Base-by-base conservation (phyloP, 768 basidiomycete genomes). In the Kondoa subrosea region DNA sequence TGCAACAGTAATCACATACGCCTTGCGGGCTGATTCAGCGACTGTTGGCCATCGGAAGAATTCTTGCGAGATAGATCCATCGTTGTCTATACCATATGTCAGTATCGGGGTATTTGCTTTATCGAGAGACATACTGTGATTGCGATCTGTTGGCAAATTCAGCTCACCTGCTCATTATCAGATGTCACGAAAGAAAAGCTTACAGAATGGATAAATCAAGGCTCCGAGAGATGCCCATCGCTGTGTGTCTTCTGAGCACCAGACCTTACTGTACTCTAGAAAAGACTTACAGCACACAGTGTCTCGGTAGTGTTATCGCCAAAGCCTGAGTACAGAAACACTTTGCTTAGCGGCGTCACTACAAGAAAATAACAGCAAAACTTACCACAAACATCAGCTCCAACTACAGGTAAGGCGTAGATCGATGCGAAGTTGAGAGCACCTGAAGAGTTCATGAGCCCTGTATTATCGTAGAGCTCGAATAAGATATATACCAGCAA, bases 11-110 rank as follows among this genome's bases (percentile, higher is more conserved):
- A 25, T 8, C 12, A 32, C 59, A 27, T 27, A 27, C 26, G 31
- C 8, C n/a, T 61, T 61, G 26, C 26, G 59, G 16, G 59, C 59
- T n/a, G 31, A 32, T 16, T 61, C 40, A 50, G 85, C 79, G 26
- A 83, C 83, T 15, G 76, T 76, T 0, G 81, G 78, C 85, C 85
- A 87, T 30, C 81, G 77, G 73, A 86, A 87, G 75, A 86, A 86
- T 71, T 87, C 85, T 75, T 87, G 86, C 65, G 80, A 64, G 65
- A 78, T 83, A 0, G 80, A 77, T 0, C 75, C 79, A 70, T 84
- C 82, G 0, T 69, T 69, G 67, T 85, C 85, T 72, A 85, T 84
- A 83, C 40, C 8, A 50, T 8, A 50, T 50, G 21, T 50, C 40
- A 50, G 40, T 50, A 17, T 34, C 32, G 59, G 3, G 33, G 27